Evolutionary conservation across 2,329 filamentous ascomycete species (phyloP), one percentile per base, ranked within the genome.

Genomic region (Hypoxylon sp.): DNA sequence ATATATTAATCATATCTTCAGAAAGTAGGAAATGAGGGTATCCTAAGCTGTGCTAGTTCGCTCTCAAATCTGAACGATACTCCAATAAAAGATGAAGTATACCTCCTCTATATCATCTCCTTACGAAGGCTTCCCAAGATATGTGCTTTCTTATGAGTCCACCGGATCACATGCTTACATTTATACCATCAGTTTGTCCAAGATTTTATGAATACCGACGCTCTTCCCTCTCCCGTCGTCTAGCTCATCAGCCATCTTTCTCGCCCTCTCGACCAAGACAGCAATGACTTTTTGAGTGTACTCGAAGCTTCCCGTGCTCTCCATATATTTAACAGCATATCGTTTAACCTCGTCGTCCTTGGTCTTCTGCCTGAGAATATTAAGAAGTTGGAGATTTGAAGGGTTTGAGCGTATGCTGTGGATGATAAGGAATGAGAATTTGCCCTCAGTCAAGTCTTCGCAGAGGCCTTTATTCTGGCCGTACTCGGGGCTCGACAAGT

Each of bases 381-480:
- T 97, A 79, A 98, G 87, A 60, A 99, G 87, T 75, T 97, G 91
- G 72, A 92, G 84, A 77, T 94, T 92, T 30, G 83, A 81, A 17
- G 88, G 92, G 77, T 94, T 88, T 65, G 91, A 83, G 66, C 93
- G 92, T 73, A 98, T 97, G 78, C 92, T 91, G 82, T 98, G 95
- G 75, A 98, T 97, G 75, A 98, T 90, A 43, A 94, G 94, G 78
- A 98, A 98, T 25, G 91, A 95, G 83, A 98, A 98, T 85, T 98
- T 98, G 70, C 95, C 95, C 82, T 98, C 96, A 0, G 94, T 98
- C 74, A 98, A 82, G 80, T 98, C 96, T 82, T 98, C 95, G 80
- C 93, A 97, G 73, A 97, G 87, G 53, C 95, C 96, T 83, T 98
- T 98, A 80, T 97, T 95, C 70, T 91, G 85, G 38, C 90, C 90